Base-by-base conservation (phyloP, 257 asterid genomes). In the Nicotiana undulata region DNA sequence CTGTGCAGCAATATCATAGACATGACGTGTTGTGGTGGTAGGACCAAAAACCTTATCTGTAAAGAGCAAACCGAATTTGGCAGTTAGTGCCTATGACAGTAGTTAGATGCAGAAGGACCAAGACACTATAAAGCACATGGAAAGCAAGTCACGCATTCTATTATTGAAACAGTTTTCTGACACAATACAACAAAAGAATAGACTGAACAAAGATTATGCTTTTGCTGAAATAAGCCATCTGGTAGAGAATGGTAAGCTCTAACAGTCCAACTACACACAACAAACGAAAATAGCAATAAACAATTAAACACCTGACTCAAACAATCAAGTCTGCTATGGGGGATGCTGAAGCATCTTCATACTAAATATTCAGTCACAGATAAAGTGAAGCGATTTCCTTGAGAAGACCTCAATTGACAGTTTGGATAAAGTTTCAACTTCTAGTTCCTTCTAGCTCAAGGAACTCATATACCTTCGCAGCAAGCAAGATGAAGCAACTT, bases 11-110 rank as follows among this genome's bases (percentile, higher is more conserved):
- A 94, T 89, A 88, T 96, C 99, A 84, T 96, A 96, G 75, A 94
- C 98, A 86, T 96, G 98, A 84, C 98, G 92, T 18, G 99, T 96
- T 76, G 99, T 96, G 76, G 99, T 96, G 12, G 98, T 96, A 40
- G 99, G 99, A 77, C 99, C 99, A 89, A 96, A 94, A 49, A 96
- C 99, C 75, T 95, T 92, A 89, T 96, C 99, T 96, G 97, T 44
- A 82, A 63, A 83, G 76, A 44, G 60, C 37, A 52, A 76, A 79
- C 72, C 78, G 79, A 15, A 72, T 80, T 29, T 61, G 51, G 79
- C 84, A 63, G 77, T 31, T 53, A 67, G 51, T 13, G 15, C 49
- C 60, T 22, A 26, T 46, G 60, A 46, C 13, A 46, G 58, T 46
- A 72, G 78, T 44, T 72, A 72, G 78, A 13, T 72, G 49, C 77